Evolutionary conservation across 331 rosid species (phyloP).

Genomic region (Pyracantha coccinea): DNA sequence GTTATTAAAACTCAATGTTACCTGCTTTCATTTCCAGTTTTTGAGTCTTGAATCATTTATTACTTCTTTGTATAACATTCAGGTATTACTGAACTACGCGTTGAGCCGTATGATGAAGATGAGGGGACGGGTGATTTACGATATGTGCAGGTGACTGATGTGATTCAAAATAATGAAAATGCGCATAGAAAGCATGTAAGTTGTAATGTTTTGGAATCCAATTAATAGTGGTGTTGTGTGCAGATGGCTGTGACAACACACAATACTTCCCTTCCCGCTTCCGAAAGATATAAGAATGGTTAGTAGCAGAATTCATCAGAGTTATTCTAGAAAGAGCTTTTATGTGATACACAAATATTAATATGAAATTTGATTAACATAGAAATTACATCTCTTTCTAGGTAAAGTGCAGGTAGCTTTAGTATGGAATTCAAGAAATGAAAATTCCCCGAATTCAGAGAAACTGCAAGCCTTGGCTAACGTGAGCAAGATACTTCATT

Average conservation of each 20-base stretch:
- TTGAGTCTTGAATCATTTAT: background rate
- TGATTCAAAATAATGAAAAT: background rate
- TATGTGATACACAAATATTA: background rate
- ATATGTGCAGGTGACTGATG: conserved; percentile 67
- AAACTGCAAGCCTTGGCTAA: conserved; percentile 67
- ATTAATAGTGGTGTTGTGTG: conserved; percentile 19
- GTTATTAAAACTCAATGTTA: too few species aligned
- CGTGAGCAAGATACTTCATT: conserved; percentile 33
- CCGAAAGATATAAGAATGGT: conserved; percentile 82
- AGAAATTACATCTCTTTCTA: conserved; percentile 20
- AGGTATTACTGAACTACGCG: conserved; percentile 56
- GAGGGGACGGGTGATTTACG: conserved; percentile 75
- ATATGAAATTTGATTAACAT: background rate
- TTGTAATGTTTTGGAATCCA: conserved; percentile 1
- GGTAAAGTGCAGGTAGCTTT: conserved; percentile 88
- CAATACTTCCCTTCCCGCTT: conserved; percentile 68
- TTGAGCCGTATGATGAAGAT: conserved; percentile 85
- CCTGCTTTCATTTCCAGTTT: too few species aligned
- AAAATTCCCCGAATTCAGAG: conserved; percentile 48
- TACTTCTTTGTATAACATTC: background rate
- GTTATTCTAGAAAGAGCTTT: background rate
- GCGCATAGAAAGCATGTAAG: background rate
- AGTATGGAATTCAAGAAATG: conserved; percentile 94
- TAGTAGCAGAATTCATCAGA: background rate
- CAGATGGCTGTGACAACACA: conserved; percentile 97